A percentile compares a stretch with the other conserved stretches of the same genome.
phyloP scores from a whole-genome alignment of 768 basidiomycete species.

The Lactifluus hygrophoroides region DNA sequence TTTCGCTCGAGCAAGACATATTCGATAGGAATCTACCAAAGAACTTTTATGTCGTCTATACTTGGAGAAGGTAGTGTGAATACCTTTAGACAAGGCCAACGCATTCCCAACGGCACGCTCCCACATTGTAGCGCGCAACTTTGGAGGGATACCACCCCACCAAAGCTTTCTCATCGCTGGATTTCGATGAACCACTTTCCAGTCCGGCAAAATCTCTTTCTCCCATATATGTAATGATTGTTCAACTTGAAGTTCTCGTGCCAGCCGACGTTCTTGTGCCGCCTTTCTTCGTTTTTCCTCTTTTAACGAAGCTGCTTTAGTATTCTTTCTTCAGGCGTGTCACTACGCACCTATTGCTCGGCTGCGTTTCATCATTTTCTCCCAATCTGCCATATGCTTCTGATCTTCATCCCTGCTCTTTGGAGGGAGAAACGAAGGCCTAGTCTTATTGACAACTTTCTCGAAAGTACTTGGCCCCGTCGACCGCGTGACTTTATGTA shows the following conservation, averaged over 20 bases:
- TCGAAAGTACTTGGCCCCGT: constrained; percentile 64
- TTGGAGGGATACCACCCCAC: constrained; percentile 86
- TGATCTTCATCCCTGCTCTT: constrained; percentile 68
- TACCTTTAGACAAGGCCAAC: constrained; percentile 76
- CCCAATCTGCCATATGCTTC: constrained; percentile 81
- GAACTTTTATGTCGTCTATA: neutral
- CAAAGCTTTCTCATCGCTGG: constrained; percentile 61
- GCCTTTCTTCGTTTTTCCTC: constrained; percentile 66
- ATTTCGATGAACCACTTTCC: constrained; percentile 64
- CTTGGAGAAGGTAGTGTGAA: neutral
- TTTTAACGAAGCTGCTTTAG: constrained; percentile 23
- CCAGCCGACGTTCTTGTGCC: constrained; percentile 50
- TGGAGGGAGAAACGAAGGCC: constrained; percentile 81
- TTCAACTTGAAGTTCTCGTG: constrained; percentile 60
- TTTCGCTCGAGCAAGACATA: constrained; percentile 64
- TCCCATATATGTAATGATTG: constrained; percentile 71
- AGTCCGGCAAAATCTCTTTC: constrained; percentile 71
- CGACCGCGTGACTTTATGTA: constrained; percentile 43
- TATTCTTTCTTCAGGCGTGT: neutral
- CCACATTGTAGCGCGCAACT: constrained; percentile 76
- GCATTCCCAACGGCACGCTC: constrained; percentile 78
- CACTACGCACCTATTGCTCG: constrained; percentile 51
- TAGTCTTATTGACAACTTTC: constrained; percentile 73
- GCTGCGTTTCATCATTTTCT: constrained; percentile 80
- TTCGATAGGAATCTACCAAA: constrained; percentile 59